Evolutionary conservation across 1,284 basidiomycete species (phyloP).

Genomic region (Apiotrichum brassicae): DNA sequence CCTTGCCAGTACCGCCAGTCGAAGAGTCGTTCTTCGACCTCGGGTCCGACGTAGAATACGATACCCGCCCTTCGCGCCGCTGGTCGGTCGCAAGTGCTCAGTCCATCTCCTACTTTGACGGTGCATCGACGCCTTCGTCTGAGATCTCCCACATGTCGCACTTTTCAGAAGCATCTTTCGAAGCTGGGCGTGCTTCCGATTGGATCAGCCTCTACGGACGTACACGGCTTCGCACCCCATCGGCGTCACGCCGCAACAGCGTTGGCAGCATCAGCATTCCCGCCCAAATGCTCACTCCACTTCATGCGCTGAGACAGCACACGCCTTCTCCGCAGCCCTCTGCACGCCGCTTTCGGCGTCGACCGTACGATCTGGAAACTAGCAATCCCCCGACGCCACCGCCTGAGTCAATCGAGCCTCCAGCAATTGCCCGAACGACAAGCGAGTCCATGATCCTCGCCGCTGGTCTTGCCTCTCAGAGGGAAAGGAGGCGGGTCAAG

Average conservation of each 20-base stretch:
- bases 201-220: conserved; percentile 14
- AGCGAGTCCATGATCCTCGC: conserved; percentile 18
- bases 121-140: neutral
- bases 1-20: neutral
- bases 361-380: neutral
- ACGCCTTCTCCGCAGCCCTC: conserved; percentile 6
- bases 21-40: conserved; percentile 5
- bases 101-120: neutral
- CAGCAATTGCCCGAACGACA: conserved; percentile 7
- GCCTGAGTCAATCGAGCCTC: neutral
- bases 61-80: neutral
- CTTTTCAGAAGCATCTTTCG: conserved; percentile 13
- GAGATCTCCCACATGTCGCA: neutral
- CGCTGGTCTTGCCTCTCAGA: conserved; percentile 14
- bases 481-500: conserved; percentile 3
- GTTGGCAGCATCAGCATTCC: neutral
- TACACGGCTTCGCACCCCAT: neutral
- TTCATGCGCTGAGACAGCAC: conserved; percentile 5
- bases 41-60: neutral
- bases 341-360: neutral
- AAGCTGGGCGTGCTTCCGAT: conserved; percentile 13
- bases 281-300: conserved; percentile 1
- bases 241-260: conserved; percentile 1
- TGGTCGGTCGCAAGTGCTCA: neutral
- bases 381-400: neutral